Percentiles rank a stretch among this genome's conserved stretches.
Evolutionary conservation across 176 grass and related monocot species (phyloP).

Genomic region (Triticum turgidum): DNA sequence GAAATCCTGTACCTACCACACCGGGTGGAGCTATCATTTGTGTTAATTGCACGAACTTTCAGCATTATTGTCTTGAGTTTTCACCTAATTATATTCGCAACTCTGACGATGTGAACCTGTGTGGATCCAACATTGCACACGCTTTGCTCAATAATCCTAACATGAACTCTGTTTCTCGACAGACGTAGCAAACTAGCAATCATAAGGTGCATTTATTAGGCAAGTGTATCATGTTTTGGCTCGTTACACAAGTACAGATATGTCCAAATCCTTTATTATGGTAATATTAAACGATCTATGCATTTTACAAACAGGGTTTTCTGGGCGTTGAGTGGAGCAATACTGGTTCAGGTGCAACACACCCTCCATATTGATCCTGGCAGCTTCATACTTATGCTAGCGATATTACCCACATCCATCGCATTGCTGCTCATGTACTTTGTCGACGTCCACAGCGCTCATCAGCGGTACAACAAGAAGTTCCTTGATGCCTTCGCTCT

Average conservation of each 20-base stretch:
- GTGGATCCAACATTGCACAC: not conserved
- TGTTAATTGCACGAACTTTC: slow-evolving; percentile 4
- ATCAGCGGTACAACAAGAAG: slow-evolving; percentile 54
- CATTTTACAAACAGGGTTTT: slow-evolving; percentile 57
- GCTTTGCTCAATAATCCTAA: not conserved
- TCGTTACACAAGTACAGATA: no score
- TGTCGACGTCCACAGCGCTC: slow-evolving; percentile 40
- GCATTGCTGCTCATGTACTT: slow-evolving; percentile 67
- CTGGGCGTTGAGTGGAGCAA: slow-evolving; percentile 83
- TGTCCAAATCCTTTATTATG: not conserved
- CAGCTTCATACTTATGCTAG: slow-evolving; percentile 81
- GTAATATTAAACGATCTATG: not conserved
- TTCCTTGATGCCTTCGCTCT: slow-evolving; percentile 73
- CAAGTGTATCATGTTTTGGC: no score
- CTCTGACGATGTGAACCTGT: not conserved
- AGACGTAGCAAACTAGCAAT: no score
- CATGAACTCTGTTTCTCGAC: not conserved
- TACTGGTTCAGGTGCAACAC: no score
- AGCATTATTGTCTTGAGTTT: not conserved
- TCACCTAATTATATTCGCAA: not conserved
- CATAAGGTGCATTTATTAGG: no score
- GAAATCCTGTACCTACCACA: no score
- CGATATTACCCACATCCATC: slow-evolving; percentile 57
- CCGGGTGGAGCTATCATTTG: not conserved
- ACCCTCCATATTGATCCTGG: no score